Evolutionary conservation across 2,329 filamentous ascomycete species (phyloP), one percentile per base, ranked within the genome.

Genomic region (Cercospora canescens): DNA sequence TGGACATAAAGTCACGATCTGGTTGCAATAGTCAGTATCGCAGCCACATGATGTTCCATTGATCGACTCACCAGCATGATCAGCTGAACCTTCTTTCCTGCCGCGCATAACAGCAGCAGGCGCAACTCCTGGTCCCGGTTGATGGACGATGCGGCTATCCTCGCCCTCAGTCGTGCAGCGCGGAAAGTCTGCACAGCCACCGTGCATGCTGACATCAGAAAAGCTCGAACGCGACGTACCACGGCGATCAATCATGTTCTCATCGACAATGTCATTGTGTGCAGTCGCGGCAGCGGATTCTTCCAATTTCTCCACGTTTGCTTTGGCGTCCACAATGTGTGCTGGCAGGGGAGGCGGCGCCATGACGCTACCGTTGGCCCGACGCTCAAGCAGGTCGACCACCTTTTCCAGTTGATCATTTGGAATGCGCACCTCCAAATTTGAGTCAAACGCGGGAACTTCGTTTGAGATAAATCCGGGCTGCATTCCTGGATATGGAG

Each of bases 131-230:
- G 28, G 9, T 26, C 30, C 54, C 37, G 62, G 65, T 65, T 45
- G 57, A 58, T 75, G 74, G 12, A 73, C 35, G 35, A 75, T 61
- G 16, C 67, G 54, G 30, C 73, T 69, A 16, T 73, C 66, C 26
- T 55, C 66, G 37, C 75, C 74, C 56, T 77, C 74, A 11, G 67
- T 60, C 26, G 70, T 73, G 68, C 76, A 77, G 8, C 52, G 61
- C 12, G 76, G 76, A 45, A 71, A 78, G 39, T 70, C 62, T 7
- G 67, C 68, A 66, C 74, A 78, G 41, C 68, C 64, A 21, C 69
- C 64, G 62, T 78, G 76, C 76, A 78, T 78, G 66, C 75, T 77
- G 65, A 77, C 67, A 58, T 78, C 76, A 3, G 75, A 77, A 60
- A 41, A 28, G 34, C 65, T 68, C 21, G 69, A 71, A 32, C 67